Conservation (phyloP, 1,139 yeast genomes). For the Saccharomycopsis hybrid region DNA sequence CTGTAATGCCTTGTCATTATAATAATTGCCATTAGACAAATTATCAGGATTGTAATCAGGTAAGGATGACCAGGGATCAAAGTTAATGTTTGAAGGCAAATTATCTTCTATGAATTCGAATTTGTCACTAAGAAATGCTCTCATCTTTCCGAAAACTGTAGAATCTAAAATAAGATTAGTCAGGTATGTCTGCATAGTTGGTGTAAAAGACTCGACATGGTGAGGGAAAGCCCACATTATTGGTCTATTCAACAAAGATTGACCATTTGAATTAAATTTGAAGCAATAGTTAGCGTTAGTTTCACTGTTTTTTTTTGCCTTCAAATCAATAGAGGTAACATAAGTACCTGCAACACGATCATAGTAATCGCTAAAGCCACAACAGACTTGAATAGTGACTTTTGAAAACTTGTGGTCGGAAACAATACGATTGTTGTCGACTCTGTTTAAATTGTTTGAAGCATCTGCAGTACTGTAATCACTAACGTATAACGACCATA, state of each 20-base stretch:
- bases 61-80: constrained; percentile 58
- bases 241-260: constrained; percentile 30
- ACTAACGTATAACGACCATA: constrained; percentile 45
- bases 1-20: constrained; percentile 35
- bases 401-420: constrained; percentile 6
- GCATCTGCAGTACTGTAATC: constrained; percentile 29
- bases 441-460: constrained; percentile 34
- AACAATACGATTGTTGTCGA: constrained; percentile 47
- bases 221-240: constrained; percentile 61
- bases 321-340: constrained; percentile 29
- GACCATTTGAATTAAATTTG: constrained; percentile 33
- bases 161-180: constrained; percentile 48
- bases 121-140: constrained; percentile 44
- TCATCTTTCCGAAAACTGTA: constrained; percentile 64
- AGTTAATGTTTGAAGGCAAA: constrained; percentile 45
- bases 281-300: constrained; percentile 32
- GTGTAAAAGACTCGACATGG: constrained; percentile 45
- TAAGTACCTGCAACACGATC: constrained; percentile 52
- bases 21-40: constrained; percentile 29
- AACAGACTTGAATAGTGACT: constrained; percentile 23
- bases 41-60: constrained; percentile 22
- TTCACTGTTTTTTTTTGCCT: constrained; percentile 26
- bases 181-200: constrained; percentile 8
- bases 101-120: constrained; percentile 42
- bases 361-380: constrained; percentile 38